These are phyloP conservation scores for Blepharisma japonicum DNA, from an alignment of 73 alveolate species.

Conservation along the genomic window DNA sequence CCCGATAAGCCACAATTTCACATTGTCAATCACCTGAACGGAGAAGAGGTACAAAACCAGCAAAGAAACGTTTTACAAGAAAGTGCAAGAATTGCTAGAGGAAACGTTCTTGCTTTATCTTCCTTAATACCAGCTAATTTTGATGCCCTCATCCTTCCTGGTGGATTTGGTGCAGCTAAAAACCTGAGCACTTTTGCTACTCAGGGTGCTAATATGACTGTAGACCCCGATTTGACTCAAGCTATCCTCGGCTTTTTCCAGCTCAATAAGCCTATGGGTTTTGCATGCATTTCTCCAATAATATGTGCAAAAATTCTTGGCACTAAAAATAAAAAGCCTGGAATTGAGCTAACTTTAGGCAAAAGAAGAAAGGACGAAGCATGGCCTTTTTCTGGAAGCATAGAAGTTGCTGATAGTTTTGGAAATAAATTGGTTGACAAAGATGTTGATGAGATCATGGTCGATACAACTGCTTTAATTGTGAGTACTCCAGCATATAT, in stretches of 20 bases:
- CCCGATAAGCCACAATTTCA: slow-evolving; percentile 36
- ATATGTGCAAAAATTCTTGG: slow-evolving; percentile 59
- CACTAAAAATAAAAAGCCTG: slow-evolving; percentile 33
- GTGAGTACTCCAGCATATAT: slow-evolving; percentile 66
- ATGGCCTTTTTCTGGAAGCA: slow-evolving; percentile 61
- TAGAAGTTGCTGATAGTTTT: slow-evolving; percentile 49
- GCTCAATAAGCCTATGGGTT: slow-evolving; percentile 50
- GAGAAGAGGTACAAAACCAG: slow-evolving; percentile 29
- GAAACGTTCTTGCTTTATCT: slow-evolving; percentile 36
- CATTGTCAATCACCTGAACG: slow-evolving; percentile 53
- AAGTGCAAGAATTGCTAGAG: slow-evolving; percentile 71
- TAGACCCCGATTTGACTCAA: slow-evolving; percentile 43
- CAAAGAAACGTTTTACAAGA: slow-evolving; percentile 49
- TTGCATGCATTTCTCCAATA: slow-evolving; percentile 58
- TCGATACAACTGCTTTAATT: slow-evolving; percentile 36
- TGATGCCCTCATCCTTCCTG: slow-evolving; percentile 62
- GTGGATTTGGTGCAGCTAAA: slow-evolving; percentile 75
- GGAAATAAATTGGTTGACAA: slow-evolving; percentile 44
- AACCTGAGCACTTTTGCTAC: slow-evolving; percentile 50
- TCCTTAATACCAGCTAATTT: slow-evolving; percentile 35
- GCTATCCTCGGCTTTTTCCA: slow-evolving; percentile 42
- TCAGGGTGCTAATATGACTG: slow-evolving; percentile 58
- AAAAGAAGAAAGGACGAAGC: slow-evolving; percentile 24
- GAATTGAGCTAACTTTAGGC: slow-evolving; percentile 51
- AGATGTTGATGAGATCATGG: slow-evolving; percentile 40